phyloP scores from a whole-genome alignment of 768 basidiomycete species.

The Artomyces pyxidatus region DNA sequence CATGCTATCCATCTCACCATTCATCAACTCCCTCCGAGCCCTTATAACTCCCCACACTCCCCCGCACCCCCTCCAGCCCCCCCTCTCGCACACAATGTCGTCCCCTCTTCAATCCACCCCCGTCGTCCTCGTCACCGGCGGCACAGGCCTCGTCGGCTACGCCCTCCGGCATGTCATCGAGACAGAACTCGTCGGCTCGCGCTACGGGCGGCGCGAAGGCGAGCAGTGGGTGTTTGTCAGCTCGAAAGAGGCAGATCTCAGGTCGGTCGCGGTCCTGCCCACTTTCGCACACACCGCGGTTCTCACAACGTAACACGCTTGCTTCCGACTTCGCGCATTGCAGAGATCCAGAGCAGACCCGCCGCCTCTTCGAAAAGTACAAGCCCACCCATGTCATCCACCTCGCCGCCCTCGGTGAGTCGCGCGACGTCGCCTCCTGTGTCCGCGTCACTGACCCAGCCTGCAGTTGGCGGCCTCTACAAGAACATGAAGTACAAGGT shows the following conservation, averaged over 20 bases:
- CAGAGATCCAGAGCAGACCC: constrained; percentile 66
- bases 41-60: background rate
- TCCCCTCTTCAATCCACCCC: background rate
- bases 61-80: background rate
- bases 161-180: constrained; percentile 75
- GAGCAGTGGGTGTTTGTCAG: constrained; percentile 85
- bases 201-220: constrained; percentile 65
- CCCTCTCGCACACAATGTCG: background rate
- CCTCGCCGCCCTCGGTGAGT: constrained; percentile 84
- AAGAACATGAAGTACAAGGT: constrained; percentile 95
- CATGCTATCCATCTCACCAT: background rate
- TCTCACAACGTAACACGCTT: background rate
- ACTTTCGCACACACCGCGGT: background rate
- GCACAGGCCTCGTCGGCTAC: constrained; percentile 80
- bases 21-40: background rate
- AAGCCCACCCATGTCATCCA: constrained; percentile 96
- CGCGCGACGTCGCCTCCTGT: background rate
- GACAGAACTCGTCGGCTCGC: constrained; percentile 67
- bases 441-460: constrained; percentile 2
- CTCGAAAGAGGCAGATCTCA: constrained; percentile 77
- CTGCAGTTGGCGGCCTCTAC: constrained; percentile 85
- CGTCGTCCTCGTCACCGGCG: constrained; percentile 78
- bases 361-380: constrained; percentile 78
- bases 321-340: background rate
- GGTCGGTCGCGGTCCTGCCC: constrained; percentile 36